Evolutionary conservation across 2,329 filamentous ascomycete genomes (phyloP).

Genomic region (Tolypocladium album): DNA sequence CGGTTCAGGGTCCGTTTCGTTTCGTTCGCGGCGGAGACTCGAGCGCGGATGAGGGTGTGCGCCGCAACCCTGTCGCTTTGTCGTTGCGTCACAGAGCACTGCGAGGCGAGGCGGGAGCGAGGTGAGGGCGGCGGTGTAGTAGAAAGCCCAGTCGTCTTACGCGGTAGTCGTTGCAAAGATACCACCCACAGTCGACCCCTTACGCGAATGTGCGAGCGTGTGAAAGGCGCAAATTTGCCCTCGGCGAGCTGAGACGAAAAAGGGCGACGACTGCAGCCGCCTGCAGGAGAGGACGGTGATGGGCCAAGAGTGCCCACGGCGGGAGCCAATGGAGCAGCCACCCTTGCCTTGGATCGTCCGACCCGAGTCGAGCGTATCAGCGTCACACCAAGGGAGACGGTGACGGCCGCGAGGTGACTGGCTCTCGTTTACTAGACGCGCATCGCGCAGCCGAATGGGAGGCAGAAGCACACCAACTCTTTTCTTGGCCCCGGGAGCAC

Average conservation of each 20-base stretch:
- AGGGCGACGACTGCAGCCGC: background rate
- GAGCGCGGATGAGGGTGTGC: background rate
- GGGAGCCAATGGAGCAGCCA: constrained; percentile 6
- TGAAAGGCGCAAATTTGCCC: background rate
- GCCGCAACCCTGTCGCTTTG: background rate
- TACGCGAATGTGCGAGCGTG: background rate
- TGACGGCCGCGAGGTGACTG: background rate
- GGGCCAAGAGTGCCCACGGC: background rate
- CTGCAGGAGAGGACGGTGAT: constrained; percentile 4
- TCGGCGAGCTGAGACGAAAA: background rate
- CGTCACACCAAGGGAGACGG: constrained; percentile 3
- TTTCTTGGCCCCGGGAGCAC: background rate
- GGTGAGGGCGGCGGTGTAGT: background rate
- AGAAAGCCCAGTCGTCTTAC: background rate
- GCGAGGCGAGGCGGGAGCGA: background rate
- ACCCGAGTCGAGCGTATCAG: constrained; percentile 3
- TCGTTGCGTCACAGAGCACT: background rate
- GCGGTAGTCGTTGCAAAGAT: background rate
- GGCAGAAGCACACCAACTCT: background rate
- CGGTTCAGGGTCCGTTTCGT: background rate
- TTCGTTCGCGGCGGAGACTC: background rate
- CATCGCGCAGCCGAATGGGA: background rate
- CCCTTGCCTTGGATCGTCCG: constrained; percentile 6
- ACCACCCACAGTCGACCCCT: background rate
- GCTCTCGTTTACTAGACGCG: background rate